Base-by-base conservation (phyloP, 768 basidiomycete species). In the Russula earlei region DNA sequence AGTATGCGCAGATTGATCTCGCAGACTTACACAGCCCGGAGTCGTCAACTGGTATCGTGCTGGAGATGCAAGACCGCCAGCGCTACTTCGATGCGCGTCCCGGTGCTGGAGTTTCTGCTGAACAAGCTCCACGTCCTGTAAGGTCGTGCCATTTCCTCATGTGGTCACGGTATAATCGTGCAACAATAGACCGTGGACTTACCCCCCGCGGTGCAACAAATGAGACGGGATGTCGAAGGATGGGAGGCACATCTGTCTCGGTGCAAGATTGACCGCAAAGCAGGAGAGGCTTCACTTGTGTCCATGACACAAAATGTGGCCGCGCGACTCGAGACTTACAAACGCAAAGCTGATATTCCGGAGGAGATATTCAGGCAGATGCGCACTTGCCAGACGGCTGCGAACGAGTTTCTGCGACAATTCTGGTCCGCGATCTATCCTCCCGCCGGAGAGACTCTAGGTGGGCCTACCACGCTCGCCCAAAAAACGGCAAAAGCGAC, bases 391-490 rank as follows among this genome's bases (percentile, higher is more conserved):
- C 92, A 96, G 66, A 91, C 91, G 1, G 87, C 94, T 3, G 86
- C 94, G 11, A 93, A 91, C 65, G 96, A 99, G 67, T 96, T 98
- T 68, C 75, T 99, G 14, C 84, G 95, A 27, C 96, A 98, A 67
- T 97, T 92, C 67, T 98, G 94, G 93, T 78, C 84, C 2, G 80
- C 91, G 2, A 79, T 88, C 48, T 87, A 91, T 60, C 94, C 92
- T 5, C 82, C 86, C 6, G 69, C 77, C 0, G 72, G 77, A 17
- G 87, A 78, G 52, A 74, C 77, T 0, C 67, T 79, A 3, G 71
- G 74, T 5, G 47, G 59, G 19, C 62, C 71, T 0, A 72, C 80
- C 2, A 83, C 83, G 0, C 77, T 82, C 3, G 76, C 79, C 0
- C 89, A 95, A 65, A 82, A 85, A 62, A 77, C 80, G 1, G 76